Conservation (phyloP, 345 rosid genomes). For the Tarenaya hassleriana region DNA sequence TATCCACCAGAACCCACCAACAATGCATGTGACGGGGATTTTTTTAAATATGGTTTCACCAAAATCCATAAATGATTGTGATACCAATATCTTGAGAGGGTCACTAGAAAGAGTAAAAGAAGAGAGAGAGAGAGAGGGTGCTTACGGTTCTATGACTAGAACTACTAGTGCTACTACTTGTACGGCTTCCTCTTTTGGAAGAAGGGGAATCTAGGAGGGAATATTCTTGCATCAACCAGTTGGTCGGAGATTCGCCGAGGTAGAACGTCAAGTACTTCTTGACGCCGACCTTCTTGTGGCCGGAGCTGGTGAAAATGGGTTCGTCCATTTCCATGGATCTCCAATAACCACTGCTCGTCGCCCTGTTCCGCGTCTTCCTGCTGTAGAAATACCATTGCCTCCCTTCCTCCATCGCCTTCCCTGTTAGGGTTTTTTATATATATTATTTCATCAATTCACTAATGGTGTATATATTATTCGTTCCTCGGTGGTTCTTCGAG, state of each 20-base stretch:
- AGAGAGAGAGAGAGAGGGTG: not conserved
- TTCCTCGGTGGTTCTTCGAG: too few species aligned
- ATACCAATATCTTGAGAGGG: too few species aligned
- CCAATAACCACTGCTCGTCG: constrained; percentile 73
- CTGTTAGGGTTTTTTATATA: too few species aligned
- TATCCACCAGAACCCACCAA: too few species aligned
- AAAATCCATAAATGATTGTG: too few species aligned
- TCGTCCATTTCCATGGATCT: constrained; percentile 66
- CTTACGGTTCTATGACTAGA: constrained; percentile 35
- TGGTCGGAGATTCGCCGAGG: constrained; percentile 58
- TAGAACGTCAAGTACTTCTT: constrained; percentile 54
- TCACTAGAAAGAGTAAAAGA: too few species aligned
- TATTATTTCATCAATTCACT: too few species aligned
- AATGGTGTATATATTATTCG: too few species aligned
- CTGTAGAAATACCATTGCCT: constrained; percentile 87
- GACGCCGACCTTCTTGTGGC: constrained; percentile 50
- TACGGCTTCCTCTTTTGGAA: constrained; percentile 48
- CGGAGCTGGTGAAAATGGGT: constrained; percentile 35
- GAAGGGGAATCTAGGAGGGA: constrained; percentile 43
- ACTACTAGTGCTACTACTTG: constrained; percentile 25
- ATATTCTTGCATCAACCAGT: constrained; percentile 86
- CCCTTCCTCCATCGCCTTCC: constrained; percentile 85
- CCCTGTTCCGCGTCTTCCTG: constrained; percentile 52
- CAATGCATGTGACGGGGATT: too few species aligned
- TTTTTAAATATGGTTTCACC: too few species aligned